Evolutionary conservation across 345 rosid genomes (phyloP).

Genomic region (Camelina neglecta): DNA sequence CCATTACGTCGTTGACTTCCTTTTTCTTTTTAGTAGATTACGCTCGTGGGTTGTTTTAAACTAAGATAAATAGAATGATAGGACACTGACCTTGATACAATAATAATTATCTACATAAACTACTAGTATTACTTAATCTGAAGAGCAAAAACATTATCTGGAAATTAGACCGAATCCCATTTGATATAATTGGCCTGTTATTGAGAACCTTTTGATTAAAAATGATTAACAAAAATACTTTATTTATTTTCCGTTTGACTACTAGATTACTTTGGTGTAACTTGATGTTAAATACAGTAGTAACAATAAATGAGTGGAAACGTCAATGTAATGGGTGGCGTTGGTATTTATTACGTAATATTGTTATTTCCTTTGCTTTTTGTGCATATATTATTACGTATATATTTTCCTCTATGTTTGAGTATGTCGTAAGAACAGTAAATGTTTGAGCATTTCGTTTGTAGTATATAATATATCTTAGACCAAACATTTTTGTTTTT

Average conservation of each 20-base stretch:
- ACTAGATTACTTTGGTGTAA: slow-evolving; percentile 22
- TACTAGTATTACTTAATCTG: not conserved
- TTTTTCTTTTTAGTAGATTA: not conserved
- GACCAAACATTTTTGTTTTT: no score
- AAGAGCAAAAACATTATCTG: slow-evolving; percentile 12
- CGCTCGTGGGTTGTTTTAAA: slow-evolving; percentile 4
- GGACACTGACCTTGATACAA: not conserved
- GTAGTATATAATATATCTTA: no score
- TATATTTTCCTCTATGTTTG: not conserved
- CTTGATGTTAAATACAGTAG: not conserved
- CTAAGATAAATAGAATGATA: not conserved
- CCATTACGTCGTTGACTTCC: slow-evolving; percentile 23
- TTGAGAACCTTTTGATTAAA: not conserved
- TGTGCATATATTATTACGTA: not conserved
- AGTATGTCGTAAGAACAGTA: not conserved
- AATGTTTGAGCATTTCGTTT: not conserved
- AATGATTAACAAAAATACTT: not conserved
- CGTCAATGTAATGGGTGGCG: slow-evolving; percentile 15
- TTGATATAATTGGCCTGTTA: slow-evolving; percentile 5
- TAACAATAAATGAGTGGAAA: not conserved
- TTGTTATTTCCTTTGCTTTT: not conserved
- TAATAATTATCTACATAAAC: not conserved
- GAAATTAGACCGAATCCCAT: slow-evolving; percentile 1
- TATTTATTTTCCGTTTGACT: not conserved
- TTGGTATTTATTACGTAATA: not conserved